phyloP scores from a whole-genome alignment of 345 rosid genomes.

The Sisymbrium irio region DNA sequence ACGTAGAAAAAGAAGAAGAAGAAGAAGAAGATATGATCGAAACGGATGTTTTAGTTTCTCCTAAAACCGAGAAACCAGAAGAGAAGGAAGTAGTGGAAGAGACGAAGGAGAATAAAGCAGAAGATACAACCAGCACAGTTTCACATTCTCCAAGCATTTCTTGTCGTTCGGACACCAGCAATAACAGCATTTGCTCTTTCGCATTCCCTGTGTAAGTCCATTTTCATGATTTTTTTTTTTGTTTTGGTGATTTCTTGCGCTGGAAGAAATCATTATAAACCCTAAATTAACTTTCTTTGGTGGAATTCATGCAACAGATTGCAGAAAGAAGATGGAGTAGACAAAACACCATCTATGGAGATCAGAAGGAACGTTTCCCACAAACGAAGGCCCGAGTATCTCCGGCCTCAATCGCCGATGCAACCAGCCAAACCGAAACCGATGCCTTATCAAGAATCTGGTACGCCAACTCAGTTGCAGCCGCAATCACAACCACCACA shows the following conservation, averaged over 20 bases:
- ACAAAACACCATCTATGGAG: conserved; percentile 20
- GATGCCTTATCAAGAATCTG: background rate
- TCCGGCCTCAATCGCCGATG: conserved; percentile 25
- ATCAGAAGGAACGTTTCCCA: background rate
- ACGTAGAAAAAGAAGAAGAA: background rate
- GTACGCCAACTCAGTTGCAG: background rate
- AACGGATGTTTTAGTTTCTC: background rate
- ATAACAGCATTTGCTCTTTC: conserved; percentile 54
- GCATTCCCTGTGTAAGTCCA: conserved; percentile 70
- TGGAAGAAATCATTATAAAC: background rate
- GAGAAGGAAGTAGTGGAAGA: background rate
- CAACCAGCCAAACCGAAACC: background rate
- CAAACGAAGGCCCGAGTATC: conserved; percentile 2
- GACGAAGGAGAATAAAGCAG: conserved; percentile 11
- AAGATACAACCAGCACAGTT: background rate
- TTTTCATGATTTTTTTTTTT: background rate
- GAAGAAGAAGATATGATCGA: background rate
- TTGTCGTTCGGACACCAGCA: conserved; percentile 40
- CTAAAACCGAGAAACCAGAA: background rate
- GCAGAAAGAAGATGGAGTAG: conserved; percentile 28
- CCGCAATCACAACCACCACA: conserved; percentile 7
- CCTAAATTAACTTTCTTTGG: background rate
- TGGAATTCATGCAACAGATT: conserved; percentile 36
- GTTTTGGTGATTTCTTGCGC: background rate
- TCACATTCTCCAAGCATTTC: conserved; percentile 34